Conservation (phyloP, 768 basidiomycete species). For the Suillus ampliporus region DNA sequence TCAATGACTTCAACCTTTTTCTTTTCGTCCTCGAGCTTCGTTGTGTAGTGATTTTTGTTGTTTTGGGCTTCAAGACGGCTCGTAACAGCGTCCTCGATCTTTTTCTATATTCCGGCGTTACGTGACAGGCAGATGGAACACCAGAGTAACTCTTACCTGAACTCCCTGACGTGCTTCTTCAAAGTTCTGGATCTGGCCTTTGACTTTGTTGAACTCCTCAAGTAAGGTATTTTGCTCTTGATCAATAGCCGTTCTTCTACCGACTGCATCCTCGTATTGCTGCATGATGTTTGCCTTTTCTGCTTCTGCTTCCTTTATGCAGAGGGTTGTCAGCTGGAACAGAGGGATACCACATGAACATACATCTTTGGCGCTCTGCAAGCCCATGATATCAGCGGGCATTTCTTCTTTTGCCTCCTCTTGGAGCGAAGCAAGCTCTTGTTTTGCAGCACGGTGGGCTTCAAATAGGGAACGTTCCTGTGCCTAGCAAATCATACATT, state of each 20-base stretch:
- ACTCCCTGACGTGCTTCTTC: conserved; percentile 48
- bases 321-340: conserved; percentile 11
- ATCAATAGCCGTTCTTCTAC: conserved; percentile 54
- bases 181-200: conserved; percentile 56
- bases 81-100: conserved; percentile 54
- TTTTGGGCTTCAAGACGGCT: conserved; percentile 57
- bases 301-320: conserved; percentile 54
- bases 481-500: conserved; percentile 16
- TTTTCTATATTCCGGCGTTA: conserved; percentile 43
- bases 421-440: conserved; percentile 48
- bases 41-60: conserved; percentile 50
- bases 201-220: conserved; percentile 50
- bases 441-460: conserved; percentile 40
- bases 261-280: conserved; percentile 55
- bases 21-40: conserved; percentile 59
- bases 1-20: conserved; percentile 51
- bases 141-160: conserved; percentile 43
- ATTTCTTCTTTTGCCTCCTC: conserved; percentile 72
- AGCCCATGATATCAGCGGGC: conserved; percentile 63
- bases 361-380: conserved; percentile 62
- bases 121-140: background rate
- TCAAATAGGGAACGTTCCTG: conserved; percentile 30
- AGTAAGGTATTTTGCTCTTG: conserved; percentile 49
- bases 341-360: conserved; percentile 20
- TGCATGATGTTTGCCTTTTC: conserved; percentile 53